Conservation (phyloP, 2,329 filamentous ascomycete genomes). For the Cephalotrichum gorgonifer region DNA sequence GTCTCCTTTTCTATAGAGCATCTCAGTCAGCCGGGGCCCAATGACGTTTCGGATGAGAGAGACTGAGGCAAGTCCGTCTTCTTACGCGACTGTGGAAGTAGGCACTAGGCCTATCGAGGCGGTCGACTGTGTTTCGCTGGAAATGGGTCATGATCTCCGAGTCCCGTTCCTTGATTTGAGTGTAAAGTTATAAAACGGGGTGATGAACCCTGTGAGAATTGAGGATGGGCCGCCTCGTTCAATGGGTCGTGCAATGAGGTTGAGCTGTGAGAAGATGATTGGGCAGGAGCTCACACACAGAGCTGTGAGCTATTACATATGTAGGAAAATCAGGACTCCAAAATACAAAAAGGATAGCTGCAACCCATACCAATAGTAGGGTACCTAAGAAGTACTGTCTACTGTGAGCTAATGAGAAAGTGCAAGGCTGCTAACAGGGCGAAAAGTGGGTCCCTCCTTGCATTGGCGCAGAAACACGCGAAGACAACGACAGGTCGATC, state of each 20-base stretch:
- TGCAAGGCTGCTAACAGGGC: neutral
- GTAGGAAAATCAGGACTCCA: neutral
- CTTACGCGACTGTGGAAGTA: slow-evolving; percentile 79
- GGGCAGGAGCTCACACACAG: neutral
- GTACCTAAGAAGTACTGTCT: neutral
- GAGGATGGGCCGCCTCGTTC: neutral
- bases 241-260: neutral
- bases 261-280: neutral
- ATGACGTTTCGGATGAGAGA: neutral
- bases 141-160: neutral
- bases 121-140: slow-evolving; percentile 65
- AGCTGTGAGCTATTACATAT: neutral
- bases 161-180: neutral
- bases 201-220: neutral
- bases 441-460: neutral
- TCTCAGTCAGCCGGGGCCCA: neutral
- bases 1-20: slow-evolving; percentile 31
- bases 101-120: slow-evolving; percentile 87
- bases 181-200: neutral
- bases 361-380: neutral
- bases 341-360: neutral
- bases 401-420: neutral
- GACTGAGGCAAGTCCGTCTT: slow-evolving; percentile 7
- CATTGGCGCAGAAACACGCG: neutral
- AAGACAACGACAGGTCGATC: neutral